phyloP scores from a whole-genome alignment of 2,329 filamentous ascomycete species.

The Rosellinia necatrix region DNA sequence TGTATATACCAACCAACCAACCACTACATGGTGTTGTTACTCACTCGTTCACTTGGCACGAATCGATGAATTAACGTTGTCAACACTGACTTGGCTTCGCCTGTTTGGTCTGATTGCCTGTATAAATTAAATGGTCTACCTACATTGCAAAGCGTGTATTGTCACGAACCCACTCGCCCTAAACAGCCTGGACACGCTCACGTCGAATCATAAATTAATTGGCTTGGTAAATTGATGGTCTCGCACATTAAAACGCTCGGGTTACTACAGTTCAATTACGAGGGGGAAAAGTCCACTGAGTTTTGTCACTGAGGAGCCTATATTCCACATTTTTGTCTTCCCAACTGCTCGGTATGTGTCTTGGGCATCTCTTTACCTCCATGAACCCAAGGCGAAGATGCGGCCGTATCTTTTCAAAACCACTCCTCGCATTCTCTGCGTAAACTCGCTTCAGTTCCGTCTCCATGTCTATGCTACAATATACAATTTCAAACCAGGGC shows the following conservation, averaged over 20 bases:
- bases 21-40: not conserved
- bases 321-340: constrained; percentile 13
- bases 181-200: too few relatives aligned
- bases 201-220: too few relatives aligned
- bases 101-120: not conserved
- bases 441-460: too few relatives aligned
- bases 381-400: not conserved
- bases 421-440: too few relatives aligned
- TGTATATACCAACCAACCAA: not conserved
- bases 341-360: too few relatives aligned
- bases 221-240: not conserved
- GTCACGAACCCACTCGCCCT: too few relatives aligned
- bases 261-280: not conserved
- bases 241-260: not conserved
- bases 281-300: not conserved
- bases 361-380: not conserved
- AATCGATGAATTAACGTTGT: too few relatives aligned
- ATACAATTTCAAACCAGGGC: constrained; percentile 15
- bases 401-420: not conserved
- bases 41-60: not conserved
- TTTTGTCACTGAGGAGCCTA: not conserved
- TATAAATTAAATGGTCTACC: too few relatives aligned
- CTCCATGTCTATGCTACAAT: constrained; percentile 19
- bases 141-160: too few relatives aligned
- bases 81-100: not conserved